Base-by-base conservation (phyloP, 2,329 filamentous ascomycete species). In the Nigrospora oryzae region DNA sequence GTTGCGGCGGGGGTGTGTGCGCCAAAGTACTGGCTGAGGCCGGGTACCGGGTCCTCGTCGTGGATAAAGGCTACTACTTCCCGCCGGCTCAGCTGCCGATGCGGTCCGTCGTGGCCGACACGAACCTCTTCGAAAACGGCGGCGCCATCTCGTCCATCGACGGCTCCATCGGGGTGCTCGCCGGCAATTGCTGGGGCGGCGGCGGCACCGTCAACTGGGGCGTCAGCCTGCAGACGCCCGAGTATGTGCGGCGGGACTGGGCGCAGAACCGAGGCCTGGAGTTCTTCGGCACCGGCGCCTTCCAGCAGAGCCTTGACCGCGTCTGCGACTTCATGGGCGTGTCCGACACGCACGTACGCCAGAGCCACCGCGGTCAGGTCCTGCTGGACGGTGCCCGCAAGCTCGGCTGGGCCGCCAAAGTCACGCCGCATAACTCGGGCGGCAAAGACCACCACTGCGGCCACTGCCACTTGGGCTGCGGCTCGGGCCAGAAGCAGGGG, bases 171-270 rank as follows among this genome's bases (percentile, higher is more conserved):
- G 69, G 62, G 10, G 61, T 86, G 8, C 55, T 83, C 3, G 73
- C 81, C 0, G 84, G 81, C 1, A 74, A 74, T 37, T 72, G 73
- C 3, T 87, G 79, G 74, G 84, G 84, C n/a, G 84, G 84, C 13
- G 84, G 84, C 17, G 84, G 84, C 6, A 83, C 81, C 0, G 63
- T 88, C 46, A 89, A 89, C 56, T 88, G 84, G 83, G 79, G 63
- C 40, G 66, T 63, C 8, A 59, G 56, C 42, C 55, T 68, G 16
- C 62, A 63, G 42, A 81, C 81, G 0, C 82, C 83, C 54, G 73
- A 70, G 4, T 82, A 71, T 50, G 82, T 88, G 1, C 74, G 83
- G 4, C 67, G 76, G 51, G 83, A 88, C 61, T 89, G 84, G 84
- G 75, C 80, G 1, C 62, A 68, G 40, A 56, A 61, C 13, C 34